phyloP scores from a whole-genome alignment of 305 asterid species.

The Rubia balearica region DNA sequence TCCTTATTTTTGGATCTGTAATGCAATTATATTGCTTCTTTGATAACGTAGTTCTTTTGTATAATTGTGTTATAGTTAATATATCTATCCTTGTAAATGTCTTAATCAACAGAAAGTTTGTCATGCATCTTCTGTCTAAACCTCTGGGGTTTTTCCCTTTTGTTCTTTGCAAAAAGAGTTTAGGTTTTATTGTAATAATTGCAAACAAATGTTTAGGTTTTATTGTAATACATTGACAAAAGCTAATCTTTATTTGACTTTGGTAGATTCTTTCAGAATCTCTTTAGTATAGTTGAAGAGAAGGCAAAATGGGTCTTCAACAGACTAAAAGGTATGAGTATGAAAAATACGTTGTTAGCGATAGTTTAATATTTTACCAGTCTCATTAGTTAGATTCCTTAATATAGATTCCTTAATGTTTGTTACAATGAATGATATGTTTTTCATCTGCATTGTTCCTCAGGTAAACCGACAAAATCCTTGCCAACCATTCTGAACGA shows the following conservation, averaged over 20 bases:
- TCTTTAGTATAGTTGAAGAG: slow-evolving; percentile 58
- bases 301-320: slow-evolving; percentile 94
- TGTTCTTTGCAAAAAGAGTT: background rate
- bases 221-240: background rate
- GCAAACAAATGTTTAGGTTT: no score
- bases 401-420: no score
- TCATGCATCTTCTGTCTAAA: background rate
- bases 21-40: background rate
- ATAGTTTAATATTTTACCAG: background rate
- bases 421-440: background rate
- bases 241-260: background rate
- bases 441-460: background rate
- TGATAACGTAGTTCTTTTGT: background rate
- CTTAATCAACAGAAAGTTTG: background rate
- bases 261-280: slow-evolving; percentile 37
- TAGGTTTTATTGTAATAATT: no score
- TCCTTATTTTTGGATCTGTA: no score
- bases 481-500: slow-evolving; percentile 68
- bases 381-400: no score
- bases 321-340: slow-evolving; percentile 73
- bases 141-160: background rate
- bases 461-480: slow-evolving; percentile 66
- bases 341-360: background rate
- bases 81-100: background rate
- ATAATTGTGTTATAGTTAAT: background rate